A percentile compares a stretch with the other conserved stretches of the same genome.
phyloP scores from a whole-genome alignment of 495 filamentous ascomycete species.

The Pseudoneurospora amorphoporcata region DNA sequence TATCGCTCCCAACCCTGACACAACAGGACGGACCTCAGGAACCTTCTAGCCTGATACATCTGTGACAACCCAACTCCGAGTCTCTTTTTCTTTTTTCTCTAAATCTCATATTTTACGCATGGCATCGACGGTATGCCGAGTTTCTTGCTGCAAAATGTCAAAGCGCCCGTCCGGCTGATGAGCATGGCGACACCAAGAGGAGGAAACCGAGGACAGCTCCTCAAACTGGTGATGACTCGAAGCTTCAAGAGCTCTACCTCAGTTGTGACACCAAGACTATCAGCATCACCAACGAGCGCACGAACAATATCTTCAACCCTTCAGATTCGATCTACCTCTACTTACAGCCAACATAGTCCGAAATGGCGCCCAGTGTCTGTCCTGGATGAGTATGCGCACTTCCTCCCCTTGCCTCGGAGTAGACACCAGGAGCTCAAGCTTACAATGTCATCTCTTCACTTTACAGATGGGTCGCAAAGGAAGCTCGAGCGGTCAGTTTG shows the following conservation, averaged over 20 bases:
- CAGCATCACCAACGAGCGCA: neutral
- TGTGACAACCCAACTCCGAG: neutral
- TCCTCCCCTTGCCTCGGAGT: neutral
- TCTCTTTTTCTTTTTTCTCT: neutral
- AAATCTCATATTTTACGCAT: slow-evolving; percentile 19
- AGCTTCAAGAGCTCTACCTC: neutral
- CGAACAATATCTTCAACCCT: neutral
- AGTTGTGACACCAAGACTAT: neutral
- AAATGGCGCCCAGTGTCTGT: slow-evolving; percentile 73
- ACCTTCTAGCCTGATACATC: neutral
- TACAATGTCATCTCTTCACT: slow-evolving; percentile 9
- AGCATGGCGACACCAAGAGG: slow-evolving; percentile 2
- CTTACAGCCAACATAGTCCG: slow-evolving; percentile 21
- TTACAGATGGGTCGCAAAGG: slow-evolving; percentile 72
- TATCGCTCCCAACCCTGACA: neutral
- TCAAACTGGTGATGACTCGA: neutral
- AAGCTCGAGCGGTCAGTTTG: slow-evolving; percentile 78
- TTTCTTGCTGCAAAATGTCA: slow-evolving; percentile 33
- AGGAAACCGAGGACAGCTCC: slow-evolving; percentile 5
- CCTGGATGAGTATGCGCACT: slow-evolving; percentile 68
- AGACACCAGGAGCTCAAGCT: slow-evolving; percentile 1
- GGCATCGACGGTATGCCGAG: slow-evolving; percentile 39
- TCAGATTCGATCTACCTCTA: neutral
- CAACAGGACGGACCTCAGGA: neutral
- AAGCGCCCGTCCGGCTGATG: slow-evolving; percentile 30